Conservation (phyloP, 371 early-diverging fungal species). For the Entomophthora muscae region DNA sequence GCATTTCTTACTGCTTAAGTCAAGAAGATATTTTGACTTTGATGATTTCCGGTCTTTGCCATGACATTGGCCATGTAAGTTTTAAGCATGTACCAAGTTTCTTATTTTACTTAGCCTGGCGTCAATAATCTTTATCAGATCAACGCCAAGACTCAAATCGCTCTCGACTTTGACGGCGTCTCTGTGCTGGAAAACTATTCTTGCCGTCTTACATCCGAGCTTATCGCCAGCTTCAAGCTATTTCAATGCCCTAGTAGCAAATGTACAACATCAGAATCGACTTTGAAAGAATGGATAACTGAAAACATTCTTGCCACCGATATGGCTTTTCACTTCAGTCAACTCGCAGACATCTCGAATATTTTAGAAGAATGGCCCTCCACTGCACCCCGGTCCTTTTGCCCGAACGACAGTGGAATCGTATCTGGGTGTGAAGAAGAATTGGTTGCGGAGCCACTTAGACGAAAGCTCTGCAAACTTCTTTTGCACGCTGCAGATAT, state of each 20-base stretch:
- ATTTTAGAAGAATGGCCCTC: slow-evolving; percentile 17
- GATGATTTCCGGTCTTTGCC: slow-evolving; percentile 69
- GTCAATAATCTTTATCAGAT: slow-evolving; percentile 76
- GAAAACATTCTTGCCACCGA: slow-evolving; percentile 65
- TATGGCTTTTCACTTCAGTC: slow-evolving; percentile 72
- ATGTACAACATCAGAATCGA: slow-evolving; percentile 11
- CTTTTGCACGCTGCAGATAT: slow-evolving; percentile 77
- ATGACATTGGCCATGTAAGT: slow-evolving; percentile 82
- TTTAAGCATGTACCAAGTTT: background rate
- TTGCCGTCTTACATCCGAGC: slow-evolving; percentile 45
- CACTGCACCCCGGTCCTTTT: background rate
- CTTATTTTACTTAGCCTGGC: slow-evolving; percentile 42
- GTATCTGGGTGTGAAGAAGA: slow-evolving; percentile 12
- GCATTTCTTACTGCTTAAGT: slow-evolving; percentile 38
- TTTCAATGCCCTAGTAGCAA: slow-evolving; percentile 23
- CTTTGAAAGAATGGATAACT: slow-evolving; percentile 17
- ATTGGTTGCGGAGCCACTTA: background rate
- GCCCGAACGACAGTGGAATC: slow-evolving; percentile 4
- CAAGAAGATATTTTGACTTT: slow-evolving; percentile 48
- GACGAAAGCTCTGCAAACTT: slow-evolving; percentile 4
- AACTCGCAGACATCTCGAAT: slow-evolving; percentile 41
- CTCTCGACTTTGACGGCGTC: slow-evolving; percentile 41
- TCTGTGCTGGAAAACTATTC: slow-evolving; percentile 79
- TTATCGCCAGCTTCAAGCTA: slow-evolving; percentile 45
- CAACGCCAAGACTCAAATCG: slow-evolving; percentile 59